Conservation (phyloP, 164 flowering plant species). For the Liquidambar formosana region DNA sequence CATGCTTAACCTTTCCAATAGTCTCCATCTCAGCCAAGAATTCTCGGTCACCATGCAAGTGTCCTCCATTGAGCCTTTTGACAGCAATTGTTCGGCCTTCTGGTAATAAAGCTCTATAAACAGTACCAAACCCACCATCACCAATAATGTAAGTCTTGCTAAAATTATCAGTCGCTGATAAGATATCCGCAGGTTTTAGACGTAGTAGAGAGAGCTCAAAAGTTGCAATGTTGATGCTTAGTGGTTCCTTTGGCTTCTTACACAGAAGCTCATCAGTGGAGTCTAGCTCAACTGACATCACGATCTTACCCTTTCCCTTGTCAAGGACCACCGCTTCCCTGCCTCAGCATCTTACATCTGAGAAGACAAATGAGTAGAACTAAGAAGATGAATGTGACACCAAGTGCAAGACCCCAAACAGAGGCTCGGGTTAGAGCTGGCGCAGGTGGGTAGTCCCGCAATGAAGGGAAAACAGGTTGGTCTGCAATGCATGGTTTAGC, state of each 20-base stretch:
- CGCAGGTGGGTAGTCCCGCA: conserved; percentile 10
- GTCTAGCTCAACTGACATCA: conserved; percentile 26
- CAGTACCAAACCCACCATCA: conserved; percentile 70
- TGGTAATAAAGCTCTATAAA: conserved; percentile 54
- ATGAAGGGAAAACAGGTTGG: conserved; percentile 9
- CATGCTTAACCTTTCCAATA: conserved; percentile 67
- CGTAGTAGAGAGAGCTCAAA: conserved; percentile 54
- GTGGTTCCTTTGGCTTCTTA: conserved; percentile 52
- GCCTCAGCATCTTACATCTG: conserved; percentile 31
- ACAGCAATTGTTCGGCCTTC: conserved; percentile 52
- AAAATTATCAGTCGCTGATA: conserved; percentile 63
- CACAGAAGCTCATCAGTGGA: conserved; percentile 38
- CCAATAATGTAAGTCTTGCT: conserved; percentile 61
- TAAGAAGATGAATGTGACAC: conserved; percentile 25
- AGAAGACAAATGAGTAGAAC: conserved; percentile 30
- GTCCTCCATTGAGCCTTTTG: conserved; percentile 57
- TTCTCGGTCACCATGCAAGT: conserved; percentile 51
- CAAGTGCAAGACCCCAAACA: conserved; percentile 35
- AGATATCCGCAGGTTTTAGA: conserved; percentile 46
- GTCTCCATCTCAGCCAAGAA: conserved; percentile 74
- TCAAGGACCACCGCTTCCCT: conserved; percentile 22
- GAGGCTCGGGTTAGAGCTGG: conserved; percentile 27
- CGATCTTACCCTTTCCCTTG: conserved; percentile 25
- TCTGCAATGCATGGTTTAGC: conserved; percentile 23
- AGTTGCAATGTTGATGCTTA: conserved; percentile 64